A percentile compares a stretch with the other conserved stretches of the same genome.
These are phyloP conservation scores for Sedum album DNA, from an alignment of 164 flowering plant species.

Conservation along the genomic window DNA sequence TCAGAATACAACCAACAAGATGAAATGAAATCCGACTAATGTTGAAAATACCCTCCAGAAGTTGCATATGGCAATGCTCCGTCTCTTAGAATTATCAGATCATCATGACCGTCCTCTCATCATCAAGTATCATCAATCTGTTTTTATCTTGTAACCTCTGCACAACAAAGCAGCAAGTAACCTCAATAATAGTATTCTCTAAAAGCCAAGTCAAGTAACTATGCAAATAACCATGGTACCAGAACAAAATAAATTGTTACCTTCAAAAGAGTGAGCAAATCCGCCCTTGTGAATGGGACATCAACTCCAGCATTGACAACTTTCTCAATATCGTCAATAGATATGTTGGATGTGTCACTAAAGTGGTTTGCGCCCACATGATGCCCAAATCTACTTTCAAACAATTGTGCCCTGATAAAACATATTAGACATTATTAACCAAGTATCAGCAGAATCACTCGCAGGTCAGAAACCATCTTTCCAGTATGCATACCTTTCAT, in stretches of 20 bases:
- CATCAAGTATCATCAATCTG: constrained; percentile 60
- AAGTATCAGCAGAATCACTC: background rate
- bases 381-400: constrained; percentile 54
- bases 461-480: background rate
- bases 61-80: background rate
- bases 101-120: constrained; percentile 55
- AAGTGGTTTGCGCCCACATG: constrained; percentile 69
- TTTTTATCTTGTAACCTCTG: constrained; percentile 69
- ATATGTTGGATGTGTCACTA: constrained; percentile 51
- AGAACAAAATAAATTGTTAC: constrained; percentile 22
- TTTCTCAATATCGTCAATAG: constrained; percentile 59
- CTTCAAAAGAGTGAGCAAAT: constrained; percentile 60
- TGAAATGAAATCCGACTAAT: background rate
- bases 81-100: constrained; percentile 17
- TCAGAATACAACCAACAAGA: background rate
- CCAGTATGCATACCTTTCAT: constrained; percentile 48
- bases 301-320: constrained; percentile 49
- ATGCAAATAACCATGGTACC: background rate
- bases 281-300: constrained; percentile 44
- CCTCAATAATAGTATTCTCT: background rate
- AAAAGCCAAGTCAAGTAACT: background rate
- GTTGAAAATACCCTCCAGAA: background rate
- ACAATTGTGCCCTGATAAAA: constrained; percentile 58
- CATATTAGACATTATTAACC: no score
- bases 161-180: constrained; percentile 4